Evolutionary conservation across 176 grass and related monocot genomes (phyloP).

Genomic region (Cenchrus americanus): DNA sequence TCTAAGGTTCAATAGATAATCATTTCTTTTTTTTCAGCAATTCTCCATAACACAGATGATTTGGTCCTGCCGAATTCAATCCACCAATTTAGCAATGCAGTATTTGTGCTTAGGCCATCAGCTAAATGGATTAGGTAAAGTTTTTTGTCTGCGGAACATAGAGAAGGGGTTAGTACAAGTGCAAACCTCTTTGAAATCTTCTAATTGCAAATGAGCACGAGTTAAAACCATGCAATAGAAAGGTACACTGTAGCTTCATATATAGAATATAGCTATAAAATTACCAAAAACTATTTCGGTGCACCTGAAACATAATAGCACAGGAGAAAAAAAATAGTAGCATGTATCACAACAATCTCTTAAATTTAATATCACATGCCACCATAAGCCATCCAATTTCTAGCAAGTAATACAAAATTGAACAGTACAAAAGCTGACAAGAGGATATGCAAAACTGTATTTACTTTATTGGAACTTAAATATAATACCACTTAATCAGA

Average conservation of each 20-base stretch:
- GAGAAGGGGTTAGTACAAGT: background rate
- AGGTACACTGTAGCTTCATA: background rate
- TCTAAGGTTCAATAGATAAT: background rate
- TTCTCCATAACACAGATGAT: background rate
- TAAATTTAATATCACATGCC: background rate
- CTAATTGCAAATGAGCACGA: background rate
- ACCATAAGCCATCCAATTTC: background rate
- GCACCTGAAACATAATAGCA: background rate
- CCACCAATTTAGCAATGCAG: background rate
- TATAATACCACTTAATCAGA: constrained; percentile 25
- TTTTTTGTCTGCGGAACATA: too few species aligned
- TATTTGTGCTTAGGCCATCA: background rate
- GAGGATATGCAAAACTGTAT: constrained; percentile 26
- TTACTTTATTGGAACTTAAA: constrained; percentile 33
- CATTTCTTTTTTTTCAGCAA: background rate
- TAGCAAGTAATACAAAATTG: constrained; percentile 11
- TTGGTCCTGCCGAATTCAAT: background rate
- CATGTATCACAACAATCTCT: background rate
- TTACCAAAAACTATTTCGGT: background rate
- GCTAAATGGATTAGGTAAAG: background rate
- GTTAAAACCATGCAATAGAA: background rate
- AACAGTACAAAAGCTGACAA: constrained; percentile 5
- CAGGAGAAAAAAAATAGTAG: background rate
- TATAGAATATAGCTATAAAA: background rate
- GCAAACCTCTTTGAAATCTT: background rate